These are phyloP conservation scores for Phaeosphaeriaceae sp. DNA, from an alignment of 2,329 filamentous ascomycete genomes.

Conservation along the genomic window DNA sequence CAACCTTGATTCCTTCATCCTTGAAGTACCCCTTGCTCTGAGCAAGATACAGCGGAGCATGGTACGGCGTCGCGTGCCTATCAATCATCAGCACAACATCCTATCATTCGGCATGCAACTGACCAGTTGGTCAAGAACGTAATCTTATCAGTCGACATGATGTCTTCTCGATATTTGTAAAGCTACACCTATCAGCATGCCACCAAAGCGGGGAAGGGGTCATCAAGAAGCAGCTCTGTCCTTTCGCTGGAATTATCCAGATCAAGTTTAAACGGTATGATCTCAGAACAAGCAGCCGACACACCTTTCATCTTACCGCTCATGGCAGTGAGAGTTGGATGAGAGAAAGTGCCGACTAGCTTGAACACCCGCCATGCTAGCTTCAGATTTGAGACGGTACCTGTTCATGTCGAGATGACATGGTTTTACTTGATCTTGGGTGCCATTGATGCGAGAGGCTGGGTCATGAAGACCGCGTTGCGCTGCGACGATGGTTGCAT, in stretches of 20 bases:
- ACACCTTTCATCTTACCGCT: background rate
- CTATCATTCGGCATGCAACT: constrained; percentile 13
- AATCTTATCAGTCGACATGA: constrained; percentile 84
- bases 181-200: constrained; percentile 34
- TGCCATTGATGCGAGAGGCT: constrained; percentile 5
- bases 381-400: constrained; percentile 28
- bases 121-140: constrained; percentile 87
- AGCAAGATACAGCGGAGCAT: constrained; percentile 78
- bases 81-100: constrained; percentile 11
- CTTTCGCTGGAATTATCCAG: constrained; percentile 89
- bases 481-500: constrained; percentile 19
- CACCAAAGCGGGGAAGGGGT: constrained; percentile 39
- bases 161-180: constrained; percentile 39
- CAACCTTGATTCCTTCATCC: constrained; percentile 78
- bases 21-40: constrained; percentile 78
- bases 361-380: constrained; percentile 31
- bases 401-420: constrained; percentile 18
- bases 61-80: constrained; percentile 84
- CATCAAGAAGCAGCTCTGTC: constrained; percentile 73
- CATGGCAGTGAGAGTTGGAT: background rate
- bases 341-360: background rate
- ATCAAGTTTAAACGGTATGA: constrained; percentile 80
- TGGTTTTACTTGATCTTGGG: constrained; percentile 17
- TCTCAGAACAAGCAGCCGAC: constrained; percentile 23
- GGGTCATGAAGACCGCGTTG: background rate